These are phyloP conservation scores for Fusarium napiforme DNA, from an alignment of 2,329 filamentous ascomycete species.

Conservation along the genomic window DNA sequence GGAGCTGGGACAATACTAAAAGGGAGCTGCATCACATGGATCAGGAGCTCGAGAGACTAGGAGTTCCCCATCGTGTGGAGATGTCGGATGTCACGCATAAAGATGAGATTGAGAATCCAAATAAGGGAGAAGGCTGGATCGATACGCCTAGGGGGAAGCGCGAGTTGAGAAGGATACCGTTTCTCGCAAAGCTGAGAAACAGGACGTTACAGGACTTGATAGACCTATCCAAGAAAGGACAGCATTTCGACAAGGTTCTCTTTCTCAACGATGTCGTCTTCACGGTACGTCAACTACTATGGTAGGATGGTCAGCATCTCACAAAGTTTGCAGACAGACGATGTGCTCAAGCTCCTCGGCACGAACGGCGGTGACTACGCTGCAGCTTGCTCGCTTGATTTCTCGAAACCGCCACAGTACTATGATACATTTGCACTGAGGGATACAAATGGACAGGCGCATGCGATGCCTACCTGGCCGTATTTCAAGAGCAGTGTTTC, in stretches of 20 bases:
- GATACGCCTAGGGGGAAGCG: conserved; percentile 62
- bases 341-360: conserved; percentile 65
- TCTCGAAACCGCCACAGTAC: conserved; percentile 62
- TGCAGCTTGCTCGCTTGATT: conserved; percentile 71
- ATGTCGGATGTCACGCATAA: conserved; percentile 68
- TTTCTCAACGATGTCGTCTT: conserved; percentile 74
- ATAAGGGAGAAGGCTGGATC: conserved; percentile 69
- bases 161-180: conserved; percentile 75
- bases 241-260: conserved; percentile 67
- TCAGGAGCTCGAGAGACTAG: conserved; percentile 59
- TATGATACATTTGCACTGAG: conserved; percentile 73
- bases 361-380: conserved; percentile 69
- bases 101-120: conserved; percentile 62
- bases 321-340: conserved; percentile 57
- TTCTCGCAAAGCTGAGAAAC: conserved; percentile 73
- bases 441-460: conserved; percentile 62
- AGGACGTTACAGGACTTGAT: conserved; percentile 68
- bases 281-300: conserved; percentile 53
- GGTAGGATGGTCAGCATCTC: background rate
- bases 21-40: conserved; percentile 68
- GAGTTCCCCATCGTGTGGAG: conserved; percentile 65
- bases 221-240: conserved; percentile 60
- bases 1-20: conserved; percentile 76
- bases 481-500: conserved; percentile 65
- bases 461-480: conserved; percentile 67